Base-by-base conservation (phyloP, 345 rosid genomes). In the Lepidium aucheri region DNA sequence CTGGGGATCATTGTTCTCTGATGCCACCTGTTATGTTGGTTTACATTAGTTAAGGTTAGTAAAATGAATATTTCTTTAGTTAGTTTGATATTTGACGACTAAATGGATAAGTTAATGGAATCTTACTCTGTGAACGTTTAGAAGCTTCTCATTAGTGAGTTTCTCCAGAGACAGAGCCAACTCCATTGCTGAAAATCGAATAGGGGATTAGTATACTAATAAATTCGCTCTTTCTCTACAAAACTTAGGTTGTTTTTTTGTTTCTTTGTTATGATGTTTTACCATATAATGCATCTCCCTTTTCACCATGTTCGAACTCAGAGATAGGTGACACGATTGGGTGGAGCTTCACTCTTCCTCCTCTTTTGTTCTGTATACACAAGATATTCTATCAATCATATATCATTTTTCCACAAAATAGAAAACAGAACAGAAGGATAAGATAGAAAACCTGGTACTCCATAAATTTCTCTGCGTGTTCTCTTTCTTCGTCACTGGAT, bases 401-500 rank as follows among this genome's bases (percentile, higher is more conserved):
- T 10, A 30, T 24, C 28, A 5, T 15, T 10, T 22, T 7, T 12
- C 12, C 43, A 11, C 53, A 30, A 8, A 36, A 20, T 8, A 64
- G 5, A 4, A 39, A 15, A 38, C 16, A 12, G 15, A 17, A 22
- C 9, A 15, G 3, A 47, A 12, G 22, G 10, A n/a, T 14, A 14
- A 15, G 67, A 28, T 35, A 43, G 65, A n/a, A 69, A 30, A 87
- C 95, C 95, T 87, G 97, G 79, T 82, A 90, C 54, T 85, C 62
- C 91, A 90, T 90, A 17, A 87, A 72, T 76, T 83, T 87, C 61
- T 90, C 97, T 1, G 95, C 95, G 54, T 90, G 95, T 4, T 74
- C 84, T 70, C 97, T 90, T 79, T 90, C 95, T 63, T 90, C 95
- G 49, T 84, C 95, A 75, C 95, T 90, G 2, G 97, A 85, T 38